Evolutionary conservation across 1,139 yeast genomes (phyloP).

Genomic region (Taphrina betulina): DNA sequence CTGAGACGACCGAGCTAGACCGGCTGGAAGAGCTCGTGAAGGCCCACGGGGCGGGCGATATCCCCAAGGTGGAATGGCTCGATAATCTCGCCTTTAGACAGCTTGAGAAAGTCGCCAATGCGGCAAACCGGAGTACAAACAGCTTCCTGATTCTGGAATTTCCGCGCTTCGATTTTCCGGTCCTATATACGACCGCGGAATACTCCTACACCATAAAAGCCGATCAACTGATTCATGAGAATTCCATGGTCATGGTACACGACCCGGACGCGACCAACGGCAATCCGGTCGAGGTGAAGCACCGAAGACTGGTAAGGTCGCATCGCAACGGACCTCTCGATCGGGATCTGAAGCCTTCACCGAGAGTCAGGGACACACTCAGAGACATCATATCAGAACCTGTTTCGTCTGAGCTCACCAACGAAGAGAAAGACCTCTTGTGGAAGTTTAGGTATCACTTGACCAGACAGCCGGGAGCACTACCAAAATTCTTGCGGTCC

Average conservation of each 20-base stretch:
- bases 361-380: conserved; percentile 74
- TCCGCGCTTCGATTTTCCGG: conserved; percentile 74
- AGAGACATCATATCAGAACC: conserved; percentile 68
- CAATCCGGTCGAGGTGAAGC: conserved; percentile 86
- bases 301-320: conserved; percentile 77
- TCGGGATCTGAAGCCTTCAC: conserved; percentile 83
- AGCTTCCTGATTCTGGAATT: conserved; percentile 62
- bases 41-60: conserved; percentile 67
- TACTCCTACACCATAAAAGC: conserved; percentile 38
- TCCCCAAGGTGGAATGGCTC: conserved; percentile 67
- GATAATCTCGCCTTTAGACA: conserved; percentile 65
- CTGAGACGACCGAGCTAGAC: conserved; percentile 44
- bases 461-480: conserved; percentile 64
- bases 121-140: conserved; percentile 40
- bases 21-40: conserved; percentile 59
- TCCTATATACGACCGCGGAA: conserved; percentile 55
- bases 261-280: conserved; percentile 65
- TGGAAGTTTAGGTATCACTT: conserved; percentile 92
- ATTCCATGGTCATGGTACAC: conserved; percentile 52
- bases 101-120: conserved; percentile 51
- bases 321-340: conserved; percentile 75
- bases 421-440: conserved; percentile 79
- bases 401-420: conserved; percentile 76
- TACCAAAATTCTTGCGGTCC: conserved; percentile 82
- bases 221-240: conserved; percentile 44